Conservation (phyloP, 352 stramenopile genomes). For the Pythium monospermum region DNA sequence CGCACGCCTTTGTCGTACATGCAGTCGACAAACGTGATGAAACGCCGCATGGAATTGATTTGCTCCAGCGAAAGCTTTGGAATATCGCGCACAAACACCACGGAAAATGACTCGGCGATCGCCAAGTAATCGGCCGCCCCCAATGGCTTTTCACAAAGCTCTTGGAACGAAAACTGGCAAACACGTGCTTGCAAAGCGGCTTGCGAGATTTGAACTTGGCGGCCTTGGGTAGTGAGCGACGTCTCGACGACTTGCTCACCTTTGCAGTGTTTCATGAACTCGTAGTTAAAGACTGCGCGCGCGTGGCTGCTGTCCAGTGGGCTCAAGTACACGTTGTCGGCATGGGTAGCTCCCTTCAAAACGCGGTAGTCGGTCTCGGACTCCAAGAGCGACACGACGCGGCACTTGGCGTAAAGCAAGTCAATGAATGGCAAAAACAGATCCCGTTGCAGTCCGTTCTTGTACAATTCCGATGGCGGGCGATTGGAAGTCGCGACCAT, state of each 20-base stretch:
- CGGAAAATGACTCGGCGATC: slow-evolving; percentile 81
- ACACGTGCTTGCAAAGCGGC: slow-evolving; percentile 44
- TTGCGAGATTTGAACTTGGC: slow-evolving; percentile 54
- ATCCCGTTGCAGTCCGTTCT: slow-evolving; percentile 93
- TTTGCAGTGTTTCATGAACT: slow-evolving; percentile 54
- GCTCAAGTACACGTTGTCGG: slow-evolving; percentile 69
- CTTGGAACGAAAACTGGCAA: slow-evolving; percentile 93
- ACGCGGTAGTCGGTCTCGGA: slow-evolving; percentile 82
- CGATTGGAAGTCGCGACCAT: slow-evolving; percentile 97
- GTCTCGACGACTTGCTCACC: slow-evolving; percentile 45
- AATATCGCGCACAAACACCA: slow-evolving; percentile 93
- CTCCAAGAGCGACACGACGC: slow-evolving; percentile 69
- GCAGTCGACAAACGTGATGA: slow-evolving; percentile 98
- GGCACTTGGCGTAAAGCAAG: slow-evolving; percentile 86
- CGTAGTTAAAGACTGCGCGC: slow-evolving; percentile 55
- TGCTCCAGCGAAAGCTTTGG: slow-evolving; percentile 81
- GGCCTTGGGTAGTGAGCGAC: slow-evolving; percentile 59
- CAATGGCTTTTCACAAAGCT: slow-evolving; percentile 93
- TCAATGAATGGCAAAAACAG: slow-evolving; percentile 97
- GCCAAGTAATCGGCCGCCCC: slow-evolving; percentile 93
- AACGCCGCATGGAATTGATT: slow-evolving; percentile 91
- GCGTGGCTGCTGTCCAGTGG: slow-evolving; percentile 45
- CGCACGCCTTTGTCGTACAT: slow-evolving; percentile 92
- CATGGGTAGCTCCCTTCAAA: slow-evolving; percentile 51
- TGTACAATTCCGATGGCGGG: slow-evolving; percentile 92